A percentile compares a stretch with the other conserved stretches of the same genome.
Conservation (phyloP, 108 stramenopile species). For the Cyclotella atomus region DNA sequence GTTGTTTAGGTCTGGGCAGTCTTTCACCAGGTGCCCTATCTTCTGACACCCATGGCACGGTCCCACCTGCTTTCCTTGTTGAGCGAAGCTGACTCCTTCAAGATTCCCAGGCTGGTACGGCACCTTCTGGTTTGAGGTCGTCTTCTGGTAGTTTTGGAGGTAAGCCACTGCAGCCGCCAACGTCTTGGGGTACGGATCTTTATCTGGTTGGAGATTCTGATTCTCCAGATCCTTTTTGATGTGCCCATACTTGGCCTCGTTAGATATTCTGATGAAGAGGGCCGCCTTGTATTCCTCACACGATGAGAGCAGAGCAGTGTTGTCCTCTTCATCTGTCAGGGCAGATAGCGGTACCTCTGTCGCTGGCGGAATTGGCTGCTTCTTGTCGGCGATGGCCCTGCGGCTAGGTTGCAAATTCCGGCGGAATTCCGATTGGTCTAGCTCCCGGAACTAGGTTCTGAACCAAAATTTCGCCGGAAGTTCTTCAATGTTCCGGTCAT, state of each 20-base stretch:
- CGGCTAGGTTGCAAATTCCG: too few relatives aligned
- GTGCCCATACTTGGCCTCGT: neutral
- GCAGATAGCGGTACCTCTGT: neutral
- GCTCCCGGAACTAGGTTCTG: too few relatives aligned
- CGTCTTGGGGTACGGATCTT: neutral
- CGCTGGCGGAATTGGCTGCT: too few relatives aligned
- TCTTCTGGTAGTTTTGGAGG: neutral
- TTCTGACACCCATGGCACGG: neutral
- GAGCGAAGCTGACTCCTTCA: neutral
- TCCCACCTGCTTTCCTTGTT: neutral
- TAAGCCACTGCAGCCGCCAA: neutral
- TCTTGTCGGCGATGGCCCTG: too few relatives aligned
- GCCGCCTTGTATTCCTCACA: conserved; percentile 3
- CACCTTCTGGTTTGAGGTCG: neutral
- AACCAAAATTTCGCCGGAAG: too few relatives aligned
- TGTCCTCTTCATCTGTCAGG: neutral
- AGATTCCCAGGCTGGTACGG: neutral
- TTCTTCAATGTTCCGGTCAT: too few relatives aligned
- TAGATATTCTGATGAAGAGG: neutral
- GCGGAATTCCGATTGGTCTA: too few relatives aligned
- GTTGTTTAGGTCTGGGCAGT: neutral
- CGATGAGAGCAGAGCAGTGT: neutral
- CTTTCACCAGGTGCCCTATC: neutral
- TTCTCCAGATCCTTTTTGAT: neutral
- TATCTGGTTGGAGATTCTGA: neutral